Evolutionary conservation across 352 stramenopile genomes (phyloP).

Genomic region (Globisporangium cylindrosporum): DNA sequence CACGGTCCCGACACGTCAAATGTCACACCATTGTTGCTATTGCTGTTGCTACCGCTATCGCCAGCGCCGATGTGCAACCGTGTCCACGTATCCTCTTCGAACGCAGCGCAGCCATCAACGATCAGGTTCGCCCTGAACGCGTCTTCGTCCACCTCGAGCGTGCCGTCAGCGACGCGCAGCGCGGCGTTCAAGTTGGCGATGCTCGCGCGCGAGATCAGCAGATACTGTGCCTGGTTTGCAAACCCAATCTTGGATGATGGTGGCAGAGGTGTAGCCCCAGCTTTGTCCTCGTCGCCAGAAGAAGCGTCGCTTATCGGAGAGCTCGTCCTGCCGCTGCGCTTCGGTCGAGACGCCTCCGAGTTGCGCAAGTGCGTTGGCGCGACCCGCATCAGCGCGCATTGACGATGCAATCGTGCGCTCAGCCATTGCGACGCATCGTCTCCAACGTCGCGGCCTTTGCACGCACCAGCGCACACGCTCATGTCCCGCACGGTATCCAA

Average conservation of each 20-base stretch:
- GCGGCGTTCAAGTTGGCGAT: conserved; percentile 49
- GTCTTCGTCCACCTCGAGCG: conserved; percentile 49
- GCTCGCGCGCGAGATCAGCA: conserved; percentile 60
- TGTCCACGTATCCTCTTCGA: conserved; percentile 77
- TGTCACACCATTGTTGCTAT: conserved; percentile 3
- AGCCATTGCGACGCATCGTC: conserved; percentile 61
- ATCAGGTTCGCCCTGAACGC: conserved; percentile 75
- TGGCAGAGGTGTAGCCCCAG: neutral
- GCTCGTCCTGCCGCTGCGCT: neutral
- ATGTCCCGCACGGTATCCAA: conserved; percentile 30
- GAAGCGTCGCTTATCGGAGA: conserved; percentile 12
- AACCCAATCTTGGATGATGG: conserved; percentile 55
- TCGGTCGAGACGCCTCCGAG: conserved; percentile 20
- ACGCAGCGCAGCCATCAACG: conserved; percentile 58
- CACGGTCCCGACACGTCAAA: conserved; percentile 71
- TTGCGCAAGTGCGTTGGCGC: conserved; percentile 37
- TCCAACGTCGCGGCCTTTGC: conserved; percentile 51
- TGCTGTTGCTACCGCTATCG: neutral
- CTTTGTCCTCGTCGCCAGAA: neutral
- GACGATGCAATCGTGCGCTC: conserved; percentile 49
- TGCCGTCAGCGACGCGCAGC: conserved; percentile 25
- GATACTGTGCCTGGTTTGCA: conserved; percentile 69
- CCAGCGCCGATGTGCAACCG: conserved; percentile 29
- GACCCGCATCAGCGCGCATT: conserved; percentile 73
- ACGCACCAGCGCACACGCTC: conserved; percentile 50